Conservation (phyloP, 306 rosid species). For the Dicorynia guianensis region DNA sequence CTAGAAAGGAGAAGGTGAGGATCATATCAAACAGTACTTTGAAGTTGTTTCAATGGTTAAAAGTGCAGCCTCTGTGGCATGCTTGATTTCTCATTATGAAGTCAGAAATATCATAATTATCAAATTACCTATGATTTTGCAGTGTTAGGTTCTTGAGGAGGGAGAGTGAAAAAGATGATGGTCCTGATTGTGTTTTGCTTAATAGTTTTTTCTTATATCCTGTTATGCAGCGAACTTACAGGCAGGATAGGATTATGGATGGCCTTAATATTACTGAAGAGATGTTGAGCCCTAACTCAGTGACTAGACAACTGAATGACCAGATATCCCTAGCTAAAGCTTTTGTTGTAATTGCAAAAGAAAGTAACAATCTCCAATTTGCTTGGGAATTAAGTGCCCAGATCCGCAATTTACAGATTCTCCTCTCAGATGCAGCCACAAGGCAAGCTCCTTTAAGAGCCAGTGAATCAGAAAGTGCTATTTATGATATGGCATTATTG, state of each 20-base stretch:
- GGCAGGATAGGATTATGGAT: constrained; percentile 74
- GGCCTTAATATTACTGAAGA: constrained; percentile 85
- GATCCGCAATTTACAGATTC: constrained; percentile 82
- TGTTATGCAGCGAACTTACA: constrained; percentile 65
- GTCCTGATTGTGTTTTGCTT: constrained; percentile 13
- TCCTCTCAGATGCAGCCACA: constrained; percentile 84
- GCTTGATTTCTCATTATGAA: constrained; percentile 14
- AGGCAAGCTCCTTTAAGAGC: constrained; percentile 71
- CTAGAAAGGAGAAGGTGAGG: not conserved
- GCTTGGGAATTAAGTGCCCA: constrained; percentile 96
- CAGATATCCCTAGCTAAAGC: constrained; percentile 91
- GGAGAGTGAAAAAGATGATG: not conserved
- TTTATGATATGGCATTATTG: constrained; percentile 77
- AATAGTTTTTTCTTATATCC: constrained; percentile 21
- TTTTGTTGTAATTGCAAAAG: constrained; percentile 87
- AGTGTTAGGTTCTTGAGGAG: not conserved
- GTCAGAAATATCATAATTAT: not conserved
- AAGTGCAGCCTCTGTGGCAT: constrained; percentile 33
- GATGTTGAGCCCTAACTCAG: constrained; percentile 75
- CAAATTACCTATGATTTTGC: no score
- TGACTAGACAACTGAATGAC: constrained; percentile 80
- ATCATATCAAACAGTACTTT: constrained; percentile 24
- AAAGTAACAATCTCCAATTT: constrained; percentile 87
- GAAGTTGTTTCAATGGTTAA: constrained; percentile 31
- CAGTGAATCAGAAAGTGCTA: constrained; percentile 70